phyloP scores from a whole-genome alignment of 306 rosid species.

The Hippophae gyantsensis region DNA sequence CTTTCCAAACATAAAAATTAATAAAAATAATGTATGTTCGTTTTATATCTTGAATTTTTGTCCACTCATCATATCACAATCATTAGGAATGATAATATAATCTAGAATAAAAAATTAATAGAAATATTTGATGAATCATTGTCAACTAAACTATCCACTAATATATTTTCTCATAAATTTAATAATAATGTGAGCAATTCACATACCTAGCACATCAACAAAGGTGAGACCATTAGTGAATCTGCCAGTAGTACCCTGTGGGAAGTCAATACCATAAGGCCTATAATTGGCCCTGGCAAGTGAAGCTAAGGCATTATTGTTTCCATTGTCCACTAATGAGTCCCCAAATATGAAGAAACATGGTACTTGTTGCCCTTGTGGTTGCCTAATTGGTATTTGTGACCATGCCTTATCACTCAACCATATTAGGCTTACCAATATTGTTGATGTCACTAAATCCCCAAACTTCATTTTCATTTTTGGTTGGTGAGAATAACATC shows the following conservation, averaged over 20 bases:
- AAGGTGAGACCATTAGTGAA: conserved; percentile 89
- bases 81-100: too few relatives aligned
- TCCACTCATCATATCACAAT: too few relatives aligned
- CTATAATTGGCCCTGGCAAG: conserved; percentile 86
- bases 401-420: conserved; percentile 35
- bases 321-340: conserved; percentile 90
- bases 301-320: conserved; percentile 51
- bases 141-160: too few relatives aligned
- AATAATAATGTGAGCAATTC: too few relatives aligned
- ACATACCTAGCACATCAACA: conserved; percentile 73
- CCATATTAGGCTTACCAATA: conserved; percentile 24
- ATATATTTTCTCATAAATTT: too few relatives aligned
- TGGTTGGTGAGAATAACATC: background rate
- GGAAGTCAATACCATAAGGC: conserved; percentile 86
- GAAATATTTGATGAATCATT: too few relatives aligned
- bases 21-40: too few relatives aligned
- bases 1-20: too few relatives aligned
- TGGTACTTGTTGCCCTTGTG: conserved; percentile 39
- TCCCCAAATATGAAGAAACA: conserved; percentile 92
- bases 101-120: too few relatives aligned
- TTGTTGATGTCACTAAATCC: conserved; percentile 11
- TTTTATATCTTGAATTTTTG: too few relatives aligned
- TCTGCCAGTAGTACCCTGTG: conserved; percentile 72
- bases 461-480: conserved; percentile 10
- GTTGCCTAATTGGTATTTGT: conserved; percentile 17